These are phyloP conservation scores for Saturnispora dispora DNA, from an alignment of 805 yeast species.

Conservation along the genomic window DNA sequence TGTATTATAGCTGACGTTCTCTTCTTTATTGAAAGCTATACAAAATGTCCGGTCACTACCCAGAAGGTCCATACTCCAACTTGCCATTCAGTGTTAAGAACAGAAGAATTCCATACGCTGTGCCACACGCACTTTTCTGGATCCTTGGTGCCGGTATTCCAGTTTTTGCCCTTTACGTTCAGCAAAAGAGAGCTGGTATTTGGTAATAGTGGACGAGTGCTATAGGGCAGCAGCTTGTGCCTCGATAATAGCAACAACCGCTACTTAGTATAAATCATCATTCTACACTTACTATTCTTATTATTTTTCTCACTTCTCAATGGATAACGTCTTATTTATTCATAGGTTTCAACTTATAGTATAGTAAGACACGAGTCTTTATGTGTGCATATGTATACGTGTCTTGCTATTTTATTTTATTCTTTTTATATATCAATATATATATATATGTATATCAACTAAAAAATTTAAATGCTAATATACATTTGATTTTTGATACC, in stretches of 20 bases:
- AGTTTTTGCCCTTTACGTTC: constrained; percentile 68
- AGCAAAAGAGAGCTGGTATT: constrained; percentile 80
- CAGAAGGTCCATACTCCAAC: constrained; percentile 83
- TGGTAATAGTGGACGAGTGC: constrained; percentile 19
- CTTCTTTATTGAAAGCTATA: not conserved
- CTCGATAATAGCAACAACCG: not conserved
- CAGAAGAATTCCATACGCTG: constrained; percentile 83
- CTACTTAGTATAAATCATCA: not conserved
- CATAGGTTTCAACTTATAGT: not conserved
- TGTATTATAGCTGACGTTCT: not conserved
- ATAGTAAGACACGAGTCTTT: not conserved
- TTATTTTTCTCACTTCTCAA: not conserved
- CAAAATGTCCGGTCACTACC: constrained; percentile 34
- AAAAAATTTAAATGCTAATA: not conserved
- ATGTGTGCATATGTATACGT: no score
- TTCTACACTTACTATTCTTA: not conserved
- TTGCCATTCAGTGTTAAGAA: constrained; percentile 89
- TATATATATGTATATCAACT: not conserved
- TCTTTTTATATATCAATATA: not conserved
- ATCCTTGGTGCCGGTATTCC: constrained; percentile 65
- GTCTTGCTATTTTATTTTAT: not conserved
- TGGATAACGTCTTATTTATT: no score
- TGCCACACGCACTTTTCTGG: constrained; percentile 75
- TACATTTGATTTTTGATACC: constrained; percentile 9
- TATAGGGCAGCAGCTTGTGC: no score